Base-by-base conservation (phyloP, 495 filamentous ascomycete species). In the Hyaloscypha hepaticicola region DNA sequence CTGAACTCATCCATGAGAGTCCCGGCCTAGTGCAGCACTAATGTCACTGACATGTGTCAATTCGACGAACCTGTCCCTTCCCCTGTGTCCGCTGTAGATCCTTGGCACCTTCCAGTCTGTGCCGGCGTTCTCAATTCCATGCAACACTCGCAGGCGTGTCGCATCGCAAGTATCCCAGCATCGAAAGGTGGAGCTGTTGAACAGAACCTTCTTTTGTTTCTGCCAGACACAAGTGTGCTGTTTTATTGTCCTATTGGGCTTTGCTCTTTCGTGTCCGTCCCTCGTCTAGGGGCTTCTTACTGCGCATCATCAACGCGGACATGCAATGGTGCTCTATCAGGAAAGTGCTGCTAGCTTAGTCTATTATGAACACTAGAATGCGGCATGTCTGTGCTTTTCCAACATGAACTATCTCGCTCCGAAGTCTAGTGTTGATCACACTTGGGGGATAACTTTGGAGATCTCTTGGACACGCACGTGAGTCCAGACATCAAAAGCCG, bases 131-230 rank as follows among this genome's bases (percentile, higher is more conserved):
- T 28, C 53, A 29, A 48, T 7, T 21, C 25, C 33, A 41, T 27
- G 31, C 56, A 45, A 45, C 19, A 16, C 38, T 45, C 38, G 38
- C 25, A 31, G 33, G 31, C 56, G 27, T 33, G 56, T 38, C 56
- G 56, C 56, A 58, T 58, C 56, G 56, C 56, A 58, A 6, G 56
- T 6, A 21, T 21, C 31, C 28, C 29, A 45, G 29, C 9, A 21
- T 1, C 28, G 29, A 41, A 27, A 21, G 24, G 19, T 14, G 19
- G 0, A 12, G 22, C 3, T 45, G 19, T 9, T 9, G 29, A 21
- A 7, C 33, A 31, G 33, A 58, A 58, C 45, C 56, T 21, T 45
- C n/a, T 26, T 58, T 22, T 45, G 21, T 58, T 58, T 58, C 56
- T 58, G 31, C 21, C 21, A 27, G 25, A 29, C 33, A 25, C 31